These are phyloP conservation scores for Teratosphaeriaceae sp. DNA, from an alignment of 2,329 filamentous ascomycete genomes.

Conservation along the genomic window DNA sequence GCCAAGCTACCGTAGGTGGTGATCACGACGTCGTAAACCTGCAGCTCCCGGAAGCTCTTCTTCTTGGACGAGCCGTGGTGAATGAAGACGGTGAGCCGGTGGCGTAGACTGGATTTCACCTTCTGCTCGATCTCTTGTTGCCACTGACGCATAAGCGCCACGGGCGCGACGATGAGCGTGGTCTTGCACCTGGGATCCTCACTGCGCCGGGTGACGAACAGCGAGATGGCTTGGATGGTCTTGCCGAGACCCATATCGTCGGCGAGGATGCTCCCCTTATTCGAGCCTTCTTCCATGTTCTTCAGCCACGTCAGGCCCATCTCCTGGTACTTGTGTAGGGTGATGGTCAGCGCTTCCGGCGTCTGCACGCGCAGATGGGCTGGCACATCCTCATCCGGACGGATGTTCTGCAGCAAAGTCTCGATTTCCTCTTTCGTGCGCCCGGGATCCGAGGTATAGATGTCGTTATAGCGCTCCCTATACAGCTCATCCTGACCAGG, in stretches of 20 bases:
- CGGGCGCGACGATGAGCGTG: conserved; percentile 85
- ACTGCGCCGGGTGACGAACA: conserved; percentile 66
- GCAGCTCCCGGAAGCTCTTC: conserved; percentile 69
- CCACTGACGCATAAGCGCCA: conserved; percentile 96
- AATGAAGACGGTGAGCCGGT: conserved; percentile 72
- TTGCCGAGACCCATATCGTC: conserved; percentile 98
- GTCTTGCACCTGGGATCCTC: conserved; percentile 64
- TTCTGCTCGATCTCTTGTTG: conserved; percentile 89
- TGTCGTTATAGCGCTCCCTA: conserved; percentile 17
- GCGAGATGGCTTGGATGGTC: conserved; percentile 85
- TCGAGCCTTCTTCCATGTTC: conserved; percentile 66
- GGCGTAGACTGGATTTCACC: conserved; percentile 64
- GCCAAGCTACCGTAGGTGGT: conserved; percentile 95
- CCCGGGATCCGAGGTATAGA: conserved; percentile 36
- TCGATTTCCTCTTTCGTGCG: conserved; percentile 61
- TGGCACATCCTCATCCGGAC: conserved; percentile 54
- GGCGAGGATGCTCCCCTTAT: conserved; percentile 89
- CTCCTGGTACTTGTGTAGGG: conserved; percentile 78
- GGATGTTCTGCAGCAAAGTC: conserved; percentile 63
- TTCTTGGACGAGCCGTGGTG: conserved; percentile 86
- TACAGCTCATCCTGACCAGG: conserved; percentile 22
- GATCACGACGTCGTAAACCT: conserved; percentile 87
- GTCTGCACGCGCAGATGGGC: conserved; percentile 58
- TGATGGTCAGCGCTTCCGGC: conserved; percentile 59
- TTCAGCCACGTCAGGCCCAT: conserved; percentile 79